Base-by-base conservation (phyloP, 192 early-diverging fungal genomes). In the Helicostylum pulchrum region DNA sequence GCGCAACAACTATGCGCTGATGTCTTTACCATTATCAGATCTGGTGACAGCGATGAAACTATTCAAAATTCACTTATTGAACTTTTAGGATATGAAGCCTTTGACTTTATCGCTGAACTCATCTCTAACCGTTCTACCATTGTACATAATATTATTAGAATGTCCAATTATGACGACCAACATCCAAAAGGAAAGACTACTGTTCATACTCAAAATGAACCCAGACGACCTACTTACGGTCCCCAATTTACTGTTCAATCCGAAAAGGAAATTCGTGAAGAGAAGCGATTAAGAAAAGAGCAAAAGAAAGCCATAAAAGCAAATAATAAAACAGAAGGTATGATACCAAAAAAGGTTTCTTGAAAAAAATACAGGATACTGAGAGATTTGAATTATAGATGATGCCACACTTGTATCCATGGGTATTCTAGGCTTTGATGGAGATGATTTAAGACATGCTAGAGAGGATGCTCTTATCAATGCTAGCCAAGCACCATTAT, bases 51-150 rank as follows among this genome's bases (percentile, higher is more conserved):
- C 80, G 74, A 79, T 52, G 85, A 90, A 34, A 78, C 83, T 11
- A 86, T 94, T 43, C 83, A 92, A 68, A 78, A 65, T 34, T 75
- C 68, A 7, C 70, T 94, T 11, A 74, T 92, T 4, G 91, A 92
- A 71, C 74, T 90, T 0, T 62, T 94, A 17, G 92, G 92, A 6
- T 91, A 79, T 66, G 80, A 81, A 11, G 87, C 86, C 61, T 73
- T 94, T 44, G 84, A 88, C 32, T 87, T 94, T 53, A 82, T 90
- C 30, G 65, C 76, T 0, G 71, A 68, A 1, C 75, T 94, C 0
- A 58, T 92, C 4, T 49, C 73, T 1, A 78, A 90, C 64, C 73
- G 91, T 2, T 47, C 69, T 1, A 70, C 67, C 15, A 83, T 94
- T 56, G 79, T 93, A 4, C 65, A 83, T 11, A 85, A 83, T 56